Percentiles rank a stretch among this genome's conserved stretches.
These are phyloP conservation scores for Papiliotrema flavescens DNA, from an alignment of 1,284 basidiomycete genomes.

Conservation along the genomic window DNA sequence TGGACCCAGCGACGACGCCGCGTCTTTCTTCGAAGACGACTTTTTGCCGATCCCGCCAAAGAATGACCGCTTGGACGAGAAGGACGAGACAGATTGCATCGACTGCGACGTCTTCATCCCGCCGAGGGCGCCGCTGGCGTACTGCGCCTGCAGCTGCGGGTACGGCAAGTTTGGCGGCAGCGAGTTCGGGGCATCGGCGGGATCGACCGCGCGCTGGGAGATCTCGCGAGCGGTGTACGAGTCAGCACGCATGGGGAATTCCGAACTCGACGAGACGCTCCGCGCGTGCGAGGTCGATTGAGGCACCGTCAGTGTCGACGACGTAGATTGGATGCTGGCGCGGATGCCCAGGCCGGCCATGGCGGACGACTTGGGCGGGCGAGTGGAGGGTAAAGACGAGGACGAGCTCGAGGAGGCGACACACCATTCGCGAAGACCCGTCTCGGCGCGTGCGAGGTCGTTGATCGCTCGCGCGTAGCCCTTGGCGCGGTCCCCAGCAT, in stretches of 20 bases:
- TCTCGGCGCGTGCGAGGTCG: conserved; percentile 70
- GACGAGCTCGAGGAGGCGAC: conserved; percentile 46
- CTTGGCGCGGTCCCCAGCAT: conserved; percentile 65
- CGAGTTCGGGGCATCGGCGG: conserved; percentile 36
- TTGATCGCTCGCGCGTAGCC: conserved; percentile 81
- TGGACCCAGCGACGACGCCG: conserved; percentile 19
- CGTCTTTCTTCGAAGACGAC: conserved; percentile 30
- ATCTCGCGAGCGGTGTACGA: conserved; percentile 45
- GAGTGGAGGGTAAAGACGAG: conserved; percentile 11
- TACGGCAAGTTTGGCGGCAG: conserved; percentile 68
- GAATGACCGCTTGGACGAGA: conserved; percentile 22
- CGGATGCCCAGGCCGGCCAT: conserved; percentile 14
- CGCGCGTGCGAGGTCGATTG: conserved; percentile 18
- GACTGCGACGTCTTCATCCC: conserved; percentile 20
- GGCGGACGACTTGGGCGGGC: conserved; percentile 6
- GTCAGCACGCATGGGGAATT: conserved; percentile 46
- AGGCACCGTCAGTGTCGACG: neutral
- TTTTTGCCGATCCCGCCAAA: conserved; percentile 30
- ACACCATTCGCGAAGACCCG: conserved; percentile 75
- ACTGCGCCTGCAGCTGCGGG: conserved; percentile 54
- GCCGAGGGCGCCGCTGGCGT: conserved; percentile 28
- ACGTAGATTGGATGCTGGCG: conserved; percentile 1
- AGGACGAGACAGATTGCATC: conserved; percentile 28
- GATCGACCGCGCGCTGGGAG: conserved; percentile 37
- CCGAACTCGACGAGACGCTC: conserved; percentile 40